Evolutionary conservation across 352 stramenopile genomes (phyloP).

Genomic region (Globisporangium uncinulatum): DNA sequence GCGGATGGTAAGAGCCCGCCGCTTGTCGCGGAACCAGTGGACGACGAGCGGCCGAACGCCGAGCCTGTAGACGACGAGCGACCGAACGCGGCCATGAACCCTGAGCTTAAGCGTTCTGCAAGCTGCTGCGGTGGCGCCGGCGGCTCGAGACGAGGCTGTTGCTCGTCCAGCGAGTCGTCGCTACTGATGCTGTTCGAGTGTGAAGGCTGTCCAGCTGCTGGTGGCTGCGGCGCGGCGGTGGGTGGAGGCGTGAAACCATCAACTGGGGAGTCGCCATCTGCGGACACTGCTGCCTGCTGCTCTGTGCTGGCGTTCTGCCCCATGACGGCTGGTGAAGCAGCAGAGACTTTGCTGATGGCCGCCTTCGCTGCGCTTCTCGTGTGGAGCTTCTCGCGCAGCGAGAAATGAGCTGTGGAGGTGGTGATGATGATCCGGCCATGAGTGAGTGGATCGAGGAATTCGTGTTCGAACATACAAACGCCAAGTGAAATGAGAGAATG

Average conservation of each 20-base stretch:
- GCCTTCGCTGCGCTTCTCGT: neutral
- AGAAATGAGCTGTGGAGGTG: too few relatives aligned
- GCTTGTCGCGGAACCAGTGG: neutral
- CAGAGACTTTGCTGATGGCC: neutral
- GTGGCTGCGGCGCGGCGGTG: neutral
- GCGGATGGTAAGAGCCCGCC: neutral
- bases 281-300: neutral
- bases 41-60: constrained; percentile 1
- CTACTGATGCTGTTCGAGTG: neutral
- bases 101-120: neutral
- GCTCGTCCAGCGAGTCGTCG: neutral
- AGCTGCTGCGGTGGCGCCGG: neutral
- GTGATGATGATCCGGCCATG: too few relatives aligned
- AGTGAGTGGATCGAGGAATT: too few relatives aligned
- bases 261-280: neutral
- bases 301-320: neutral
- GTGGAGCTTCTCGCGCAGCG: neutral
- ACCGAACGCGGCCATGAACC: constrained; percentile 9
- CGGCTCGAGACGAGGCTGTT: too few relatives aligned
- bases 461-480: neutral
- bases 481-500: neutral
- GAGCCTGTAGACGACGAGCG: constrained; percentile 8
- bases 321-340: neutral
- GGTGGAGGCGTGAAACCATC: neutral
- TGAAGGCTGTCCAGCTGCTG: neutral